Evolutionary conservation across 2,329 filamentous ascomycete genomes (phyloP).

Genomic region (Phyllosticta ampelicida): DNA sequence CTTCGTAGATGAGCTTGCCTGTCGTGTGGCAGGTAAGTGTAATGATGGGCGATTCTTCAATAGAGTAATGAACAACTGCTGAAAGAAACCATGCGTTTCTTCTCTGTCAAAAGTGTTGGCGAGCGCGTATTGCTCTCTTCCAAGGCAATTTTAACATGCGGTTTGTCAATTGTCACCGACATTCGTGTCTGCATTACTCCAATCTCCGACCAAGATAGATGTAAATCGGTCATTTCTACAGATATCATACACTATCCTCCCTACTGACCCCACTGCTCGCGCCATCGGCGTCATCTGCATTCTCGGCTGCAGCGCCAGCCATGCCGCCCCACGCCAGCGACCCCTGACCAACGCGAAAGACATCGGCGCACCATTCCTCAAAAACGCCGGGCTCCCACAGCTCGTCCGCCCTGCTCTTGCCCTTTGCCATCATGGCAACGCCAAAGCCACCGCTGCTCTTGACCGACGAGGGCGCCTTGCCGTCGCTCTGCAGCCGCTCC

Average conservation of each 20-base stretch:
- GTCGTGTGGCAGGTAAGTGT: neutral
- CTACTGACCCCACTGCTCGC: neutral
- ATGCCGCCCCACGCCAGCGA: neutral
- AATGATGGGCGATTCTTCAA: neutral
- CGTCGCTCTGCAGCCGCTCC: slow-evolving; percentile 25
- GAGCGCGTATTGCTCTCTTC: too few relatives aligned
- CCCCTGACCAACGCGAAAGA: slow-evolving; percentile 45
- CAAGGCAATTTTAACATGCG: too few relatives aligned
- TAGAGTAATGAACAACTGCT: too few relatives aligned
- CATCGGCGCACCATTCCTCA: slow-evolving; percentile 48
- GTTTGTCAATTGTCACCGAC: too few relatives aligned
- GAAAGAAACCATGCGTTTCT: too few relatives aligned
- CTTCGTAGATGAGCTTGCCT: neutral
- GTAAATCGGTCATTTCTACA: too few relatives aligned
- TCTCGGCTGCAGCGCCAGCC: neutral
- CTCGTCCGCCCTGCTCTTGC: slow-evolving; percentile 50
- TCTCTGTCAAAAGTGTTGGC: too few relatives aligned
- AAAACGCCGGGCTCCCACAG: slow-evolving; percentile 57
- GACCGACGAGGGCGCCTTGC: slow-evolving; percentile 13
- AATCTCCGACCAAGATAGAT: too few relatives aligned
- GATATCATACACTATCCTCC: neutral
- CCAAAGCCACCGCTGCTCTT: slow-evolving; percentile 15
- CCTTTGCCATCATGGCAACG: slow-evolving; percentile 28
- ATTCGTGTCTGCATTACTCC: too few relatives aligned
- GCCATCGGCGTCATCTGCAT: neutral